Conservation (phyloP, 331 rosid species). For the Quercus phellos region DNA sequence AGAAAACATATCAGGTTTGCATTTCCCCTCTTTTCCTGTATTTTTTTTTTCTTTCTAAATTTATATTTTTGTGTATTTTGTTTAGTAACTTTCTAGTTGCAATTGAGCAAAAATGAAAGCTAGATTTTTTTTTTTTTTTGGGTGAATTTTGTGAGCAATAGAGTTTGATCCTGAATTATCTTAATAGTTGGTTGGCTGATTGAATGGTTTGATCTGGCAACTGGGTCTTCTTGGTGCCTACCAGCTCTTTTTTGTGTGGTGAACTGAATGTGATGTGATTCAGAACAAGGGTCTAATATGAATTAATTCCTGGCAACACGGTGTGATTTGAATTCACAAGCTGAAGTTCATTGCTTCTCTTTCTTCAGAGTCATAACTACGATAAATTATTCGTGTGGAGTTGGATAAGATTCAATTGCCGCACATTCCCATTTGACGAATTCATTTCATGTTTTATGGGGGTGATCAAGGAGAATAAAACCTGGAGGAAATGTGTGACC, state of each 20-base stretch:
- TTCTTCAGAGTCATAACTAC: not conserved
- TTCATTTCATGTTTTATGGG: not conserved
- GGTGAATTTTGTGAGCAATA: not conserved
- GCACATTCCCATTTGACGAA: not conserved
- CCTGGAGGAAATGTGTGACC: not conserved
- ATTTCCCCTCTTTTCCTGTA: conserved; percentile 16
- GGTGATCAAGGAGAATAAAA: not conserved
- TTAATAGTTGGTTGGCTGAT: not conserved
- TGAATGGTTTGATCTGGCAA: not conserved
- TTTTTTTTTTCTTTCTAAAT: not conserved
- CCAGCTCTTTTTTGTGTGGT: not conserved
- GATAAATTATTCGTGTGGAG: not conserved
- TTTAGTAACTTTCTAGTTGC: not conserved
- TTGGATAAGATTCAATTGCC: not conserved
- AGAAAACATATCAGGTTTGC: conserved; percentile 66
- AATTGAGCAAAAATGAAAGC: not conserved
- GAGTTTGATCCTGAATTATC: conserved; percentile 1
- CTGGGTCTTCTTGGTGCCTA: not conserved
- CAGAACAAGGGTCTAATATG: not conserved
- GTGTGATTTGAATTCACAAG: not conserved
- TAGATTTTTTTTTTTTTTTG: not conserved
- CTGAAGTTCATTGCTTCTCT: not conserved
- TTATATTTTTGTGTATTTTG: not conserved
- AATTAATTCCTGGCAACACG: not conserved
- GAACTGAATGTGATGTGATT: not conserved